Evolutionary conservation across 768 basidiomycete species (phyloP).

Genomic region (Naganishia onofrii): DNA sequence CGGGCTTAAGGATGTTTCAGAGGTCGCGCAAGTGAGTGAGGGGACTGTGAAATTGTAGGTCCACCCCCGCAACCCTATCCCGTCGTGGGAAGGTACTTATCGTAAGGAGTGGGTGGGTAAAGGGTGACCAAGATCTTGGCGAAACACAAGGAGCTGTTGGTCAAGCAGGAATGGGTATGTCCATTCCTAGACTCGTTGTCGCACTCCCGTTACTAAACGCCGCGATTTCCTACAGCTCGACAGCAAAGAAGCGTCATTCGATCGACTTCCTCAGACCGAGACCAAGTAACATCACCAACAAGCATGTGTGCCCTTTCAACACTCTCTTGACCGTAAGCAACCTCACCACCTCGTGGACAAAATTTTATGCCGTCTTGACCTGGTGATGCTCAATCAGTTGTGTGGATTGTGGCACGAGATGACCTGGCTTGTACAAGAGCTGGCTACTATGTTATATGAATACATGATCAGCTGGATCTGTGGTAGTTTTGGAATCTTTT

Average conservation of each 20-base stretch:
- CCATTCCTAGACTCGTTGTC: no score
- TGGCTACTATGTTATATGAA: no score
- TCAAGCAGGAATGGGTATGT: conserved; percentile 24
- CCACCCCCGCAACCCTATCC: neutral
- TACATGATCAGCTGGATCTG: no score
- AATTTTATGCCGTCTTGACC: neutral
- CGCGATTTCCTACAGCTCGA: neutral
- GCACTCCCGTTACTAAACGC: neutral
- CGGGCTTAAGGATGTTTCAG: conserved; percentile 77
- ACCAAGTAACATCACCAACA: neutral
- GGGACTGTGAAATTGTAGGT: conserved; percentile 77
- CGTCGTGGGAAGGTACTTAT: neutral
- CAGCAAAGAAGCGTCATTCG: conserved; percentile 15
- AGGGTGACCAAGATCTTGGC: conserved; percentile 22
- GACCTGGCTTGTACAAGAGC: no score
- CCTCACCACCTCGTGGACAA: neutral
- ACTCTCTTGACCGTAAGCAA: neutral
- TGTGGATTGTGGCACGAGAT: no score
- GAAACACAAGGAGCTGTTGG: conserved; percentile 21
- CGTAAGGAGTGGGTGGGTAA: neutral
- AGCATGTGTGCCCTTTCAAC: neutral
- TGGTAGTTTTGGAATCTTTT: no score
- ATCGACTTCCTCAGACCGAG: neutral
- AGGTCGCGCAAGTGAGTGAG: conserved; percentile 90
- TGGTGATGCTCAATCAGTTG: no score